Conservation (phyloP, 1,284 basidiomycete genomes). For the Porphyrellus sp. region DNA sequence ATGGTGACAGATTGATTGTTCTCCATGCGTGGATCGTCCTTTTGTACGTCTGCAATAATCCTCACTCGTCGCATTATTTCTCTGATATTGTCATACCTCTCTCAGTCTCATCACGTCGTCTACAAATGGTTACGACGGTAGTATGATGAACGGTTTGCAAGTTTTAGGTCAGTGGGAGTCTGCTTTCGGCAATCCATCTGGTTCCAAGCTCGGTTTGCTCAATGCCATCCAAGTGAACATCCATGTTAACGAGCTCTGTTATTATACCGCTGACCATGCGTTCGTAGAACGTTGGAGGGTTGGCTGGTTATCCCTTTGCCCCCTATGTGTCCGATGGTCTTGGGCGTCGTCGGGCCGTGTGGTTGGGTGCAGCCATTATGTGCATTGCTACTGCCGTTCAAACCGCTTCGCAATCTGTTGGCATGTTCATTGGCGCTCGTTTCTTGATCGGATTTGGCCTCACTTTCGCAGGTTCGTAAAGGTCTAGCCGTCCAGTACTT, state of each 20-base stretch:
- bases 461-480: conserved; percentile 52
- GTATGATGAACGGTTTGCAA: conserved; percentile 77
- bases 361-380: conserved; percentile 64
- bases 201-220: conserved; percentile 61
- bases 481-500: neutral
- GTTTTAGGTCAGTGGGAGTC: conserved; percentile 57
- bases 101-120: conserved; percentile 69
- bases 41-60: conserved; percentile 41
- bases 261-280: conserved; percentile 1
- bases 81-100: conserved; percentile 1
- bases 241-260: neutral
- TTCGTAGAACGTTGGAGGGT: conserved; percentile 58
- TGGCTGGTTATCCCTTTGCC: conserved; percentile 66
- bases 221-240: conserved; percentile 69
- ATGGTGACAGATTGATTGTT: conserved; percentile 48
- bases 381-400: conserved; percentile 65
- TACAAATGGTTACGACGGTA: conserved; percentile 76
- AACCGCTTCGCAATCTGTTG: conserved; percentile 65
- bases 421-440: conserved; percentile 80
- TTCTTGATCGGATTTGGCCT: conserved; percentile 80
- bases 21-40: conserved; percentile 70
- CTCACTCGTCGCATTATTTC: neutral
- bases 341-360: conserved; percentile 61
- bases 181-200: conserved; percentile 55
- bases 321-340: conserved; percentile 69